phyloP scores from a whole-genome alignment of 2,329 filamentous ascomycete species.

The Colletotrichum sp. region DNA sequence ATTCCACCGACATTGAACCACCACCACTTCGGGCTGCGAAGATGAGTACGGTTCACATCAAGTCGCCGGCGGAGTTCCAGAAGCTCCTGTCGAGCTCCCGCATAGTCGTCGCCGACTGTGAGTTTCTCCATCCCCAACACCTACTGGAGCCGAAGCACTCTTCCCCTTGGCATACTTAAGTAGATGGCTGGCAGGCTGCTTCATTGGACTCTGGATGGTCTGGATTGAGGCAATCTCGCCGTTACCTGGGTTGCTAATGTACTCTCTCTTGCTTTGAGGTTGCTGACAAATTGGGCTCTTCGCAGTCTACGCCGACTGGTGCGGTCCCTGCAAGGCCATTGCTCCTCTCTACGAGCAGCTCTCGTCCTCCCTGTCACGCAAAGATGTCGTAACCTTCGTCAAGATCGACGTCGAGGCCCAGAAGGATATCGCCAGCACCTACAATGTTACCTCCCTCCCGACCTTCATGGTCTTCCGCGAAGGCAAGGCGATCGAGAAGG shows the following conservation, averaged over 20 bases:
- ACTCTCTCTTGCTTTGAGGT: not conserved
- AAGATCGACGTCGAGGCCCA: constrained; percentile 87
- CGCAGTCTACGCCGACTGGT: constrained; percentile 88
- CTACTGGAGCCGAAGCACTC: constrained; percentile 15
- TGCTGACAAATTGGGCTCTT: constrained; percentile 29
- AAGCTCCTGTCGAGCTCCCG: constrained; percentile 72
- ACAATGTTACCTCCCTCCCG: constrained; percentile 78
- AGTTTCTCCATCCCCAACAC: constrained; percentile 41
- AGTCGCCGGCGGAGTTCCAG: constrained; percentile 67
- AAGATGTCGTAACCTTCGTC: constrained; percentile 78
- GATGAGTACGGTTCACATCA: constrained; percentile 32
- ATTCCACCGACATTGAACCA: not conserved
- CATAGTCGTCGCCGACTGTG: constrained; percentile 89
- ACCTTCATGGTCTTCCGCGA: constrained; percentile 91
- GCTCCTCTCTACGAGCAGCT: constrained; percentile 83
- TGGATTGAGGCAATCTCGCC: not conserved
- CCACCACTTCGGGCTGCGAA: constrained; percentile 25
- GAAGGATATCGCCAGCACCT: constrained; percentile 73
- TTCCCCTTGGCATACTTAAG: constrained; percentile 30
- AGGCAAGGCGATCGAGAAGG: constrained; percentile 68
- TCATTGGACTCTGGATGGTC: not conserved
- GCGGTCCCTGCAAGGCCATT: constrained; percentile 82
- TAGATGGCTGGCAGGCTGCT: not conserved
- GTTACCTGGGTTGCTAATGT: not conserved
- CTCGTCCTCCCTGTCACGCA: constrained; percentile 71